Percentiles rank a stretch among this genome's conserved stretches.
These are phyloP conservation scores for Ogataea trehalophila DNA, from an alignment of 805 yeast genomes.

Conservation along the genomic window DNA sequence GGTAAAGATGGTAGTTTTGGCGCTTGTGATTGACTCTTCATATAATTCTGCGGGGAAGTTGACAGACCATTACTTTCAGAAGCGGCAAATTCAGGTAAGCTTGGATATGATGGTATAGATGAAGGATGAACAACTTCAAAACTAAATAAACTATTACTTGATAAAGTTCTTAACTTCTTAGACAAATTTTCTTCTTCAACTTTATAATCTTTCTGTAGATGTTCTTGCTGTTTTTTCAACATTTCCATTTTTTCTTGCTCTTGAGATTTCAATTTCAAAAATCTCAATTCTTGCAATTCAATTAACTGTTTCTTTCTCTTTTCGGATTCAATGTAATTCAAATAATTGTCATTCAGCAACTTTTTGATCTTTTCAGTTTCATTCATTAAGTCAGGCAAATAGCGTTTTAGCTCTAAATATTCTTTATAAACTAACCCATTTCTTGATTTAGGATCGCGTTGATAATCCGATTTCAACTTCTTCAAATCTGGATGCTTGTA, in stretches of 20 bases:
- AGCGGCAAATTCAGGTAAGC: conserved; percentile 10
- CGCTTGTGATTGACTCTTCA: neutral
- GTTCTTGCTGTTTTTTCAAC: conserved; percentile 6
- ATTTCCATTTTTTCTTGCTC: conserved; percentile 10
- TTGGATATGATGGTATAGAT: conserved; percentile 16
- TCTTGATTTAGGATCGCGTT: conserved; percentile 15
- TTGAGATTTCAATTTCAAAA: conserved; percentile 16
- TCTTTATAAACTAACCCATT: conserved; percentile 23
- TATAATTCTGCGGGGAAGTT: neutral
- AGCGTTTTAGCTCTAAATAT: conserved; percentile 19
- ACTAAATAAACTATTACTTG: conserved; percentile 16
- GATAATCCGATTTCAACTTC: conserved; percentile 18
- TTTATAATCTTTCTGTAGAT: conserved; percentile 1
- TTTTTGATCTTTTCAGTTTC: conserved; percentile 28
- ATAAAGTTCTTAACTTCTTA: conserved; percentile 20
- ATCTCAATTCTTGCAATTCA: conserved; percentile 18
- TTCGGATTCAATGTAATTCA: conserved; percentile 19
- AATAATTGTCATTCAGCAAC: conserved; percentile 23
- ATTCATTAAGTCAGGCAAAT: conserved; percentile 25
- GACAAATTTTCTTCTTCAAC: conserved; percentile 16
- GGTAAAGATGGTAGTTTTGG: conserved; percentile 7
- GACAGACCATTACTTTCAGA: neutral
- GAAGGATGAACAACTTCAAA: conserved; percentile 7
- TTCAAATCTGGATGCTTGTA: conserved; percentile 42
- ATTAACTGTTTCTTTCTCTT: conserved; percentile 15